Base-by-base conservation (phyloP, 2,329 filamentous ascomycete species). In the Nannizzia gypsea region DNA sequence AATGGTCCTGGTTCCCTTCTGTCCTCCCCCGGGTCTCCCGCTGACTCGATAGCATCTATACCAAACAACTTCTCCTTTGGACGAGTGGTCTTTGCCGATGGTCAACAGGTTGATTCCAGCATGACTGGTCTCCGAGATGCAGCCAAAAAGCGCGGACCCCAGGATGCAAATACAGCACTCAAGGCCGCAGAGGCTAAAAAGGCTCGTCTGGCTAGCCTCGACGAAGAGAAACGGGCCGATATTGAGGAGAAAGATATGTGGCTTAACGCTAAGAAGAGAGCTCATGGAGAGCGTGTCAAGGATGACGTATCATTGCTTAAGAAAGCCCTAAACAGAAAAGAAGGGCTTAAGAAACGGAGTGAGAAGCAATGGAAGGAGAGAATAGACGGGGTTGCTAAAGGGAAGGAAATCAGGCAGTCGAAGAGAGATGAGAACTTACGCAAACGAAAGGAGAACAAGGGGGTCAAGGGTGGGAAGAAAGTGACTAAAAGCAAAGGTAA, bases 311-410 rank as follows among this genome's bases (percentile, higher is more conserved):
- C 82, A 52, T 76, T 96, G 60, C 80, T 99, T 28, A 96, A 96
- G 80, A 96, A 96, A 80, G 88, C 91, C 0, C 79, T 97, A 65
- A 96, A 96, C 81, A 85, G 92, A 66, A 95, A 96, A 77, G 90
- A 96, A 68, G 84, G 86, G 66, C 78, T 82, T 58, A 97, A 96
- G 83, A 87, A 86, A 75, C 95, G 93, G 83, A 95, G 89, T 70
- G 89, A 90, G 72, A 86, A 87, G 70, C 90, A 93, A 69, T 97
- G 93, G 89, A 81, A 77, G 54, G 87, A 90, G 60, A 81, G 89
- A 56, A 76, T 83, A 42, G 83, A 87, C 28, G 86, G 85, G 31
- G 84, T 97, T 56, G 81, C 83, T 65, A 87, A 88, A 74, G 79
- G 87, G 56, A 87, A 88, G 71, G 87, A 89, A 58, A 85, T 88